phyloP scores from a whole-genome alignment of 176 grass and related monocot species.

The Hordeum marinum region DNA sequence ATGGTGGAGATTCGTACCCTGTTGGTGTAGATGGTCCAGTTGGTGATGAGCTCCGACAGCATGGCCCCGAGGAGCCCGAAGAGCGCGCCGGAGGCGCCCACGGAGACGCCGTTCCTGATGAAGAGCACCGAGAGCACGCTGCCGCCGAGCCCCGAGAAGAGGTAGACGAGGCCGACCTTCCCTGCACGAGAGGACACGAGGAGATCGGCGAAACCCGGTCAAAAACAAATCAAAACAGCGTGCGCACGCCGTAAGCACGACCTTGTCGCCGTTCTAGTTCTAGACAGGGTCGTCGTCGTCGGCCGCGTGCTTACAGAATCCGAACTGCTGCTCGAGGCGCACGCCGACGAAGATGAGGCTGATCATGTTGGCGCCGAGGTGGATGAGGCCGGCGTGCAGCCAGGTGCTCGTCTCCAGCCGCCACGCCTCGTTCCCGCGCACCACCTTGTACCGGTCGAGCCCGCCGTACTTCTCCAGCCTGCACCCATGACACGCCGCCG shows the following conservation, averaged over 20 bases:
- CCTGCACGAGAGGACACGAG: conserved; percentile 33
- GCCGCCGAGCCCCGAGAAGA: conserved; percentile 78
- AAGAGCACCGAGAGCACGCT: conserved; percentile 77
- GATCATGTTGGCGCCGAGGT: conserved; percentile 78
- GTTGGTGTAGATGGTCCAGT: conserved; percentile 80
- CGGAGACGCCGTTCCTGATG: conserved; percentile 69
- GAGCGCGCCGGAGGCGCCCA: conserved; percentile 79
- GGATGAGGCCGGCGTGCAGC: conserved; percentile 84
- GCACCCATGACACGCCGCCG: background rate
- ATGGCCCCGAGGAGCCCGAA: conserved; percentile 88
- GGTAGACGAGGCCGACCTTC: conserved; percentile 68
- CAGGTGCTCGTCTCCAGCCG: conserved; percentile 67
- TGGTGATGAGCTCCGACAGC: conserved; percentile 83
- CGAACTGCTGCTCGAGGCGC: conserved; percentile 89
- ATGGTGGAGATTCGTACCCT: conserved; percentile 28
- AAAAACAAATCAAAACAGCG: background rate
- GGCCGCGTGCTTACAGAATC: conserved; percentile 56
- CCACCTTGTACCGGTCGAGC: conserved; percentile 63
- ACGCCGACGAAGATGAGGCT: conserved; percentile 76
- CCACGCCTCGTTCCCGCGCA: conserved; percentile 61
- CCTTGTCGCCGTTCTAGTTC: background rate
- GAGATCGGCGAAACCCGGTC: background rate
- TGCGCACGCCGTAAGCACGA: background rate
- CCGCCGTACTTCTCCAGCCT: conserved; percentile 67
- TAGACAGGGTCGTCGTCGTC: background rate